These are phyloP conservation scores for Ailanthus altissimus DNA, from an alignment of 345 rosid species.

Conservation along the genomic window DNA sequence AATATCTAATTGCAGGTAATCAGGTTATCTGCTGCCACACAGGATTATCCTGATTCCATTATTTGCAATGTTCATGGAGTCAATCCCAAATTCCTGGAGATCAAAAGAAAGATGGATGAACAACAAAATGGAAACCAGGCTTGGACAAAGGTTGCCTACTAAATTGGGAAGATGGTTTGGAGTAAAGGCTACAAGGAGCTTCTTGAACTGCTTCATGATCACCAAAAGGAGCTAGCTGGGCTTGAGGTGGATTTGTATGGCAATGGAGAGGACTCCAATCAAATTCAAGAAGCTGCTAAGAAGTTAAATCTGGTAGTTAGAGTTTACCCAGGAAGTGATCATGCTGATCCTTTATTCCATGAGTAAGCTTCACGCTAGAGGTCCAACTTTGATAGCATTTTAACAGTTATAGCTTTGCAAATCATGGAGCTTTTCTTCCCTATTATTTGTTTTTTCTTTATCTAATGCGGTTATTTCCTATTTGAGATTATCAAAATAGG, in stretches of 20 bases:
- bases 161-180: constrained; percentile 98
- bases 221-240: constrained; percentile 68
- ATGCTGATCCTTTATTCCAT: constrained; percentile 81
- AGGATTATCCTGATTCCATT: constrained; percentile 76
- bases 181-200: constrained; percentile 95
- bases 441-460: not conserved
- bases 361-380: constrained; percentile 56
- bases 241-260: constrained; percentile 86
- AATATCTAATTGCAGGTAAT: constrained; percentile 59
- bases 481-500: not conserved
- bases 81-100: constrained; percentile 86
- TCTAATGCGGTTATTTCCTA: not conserved
- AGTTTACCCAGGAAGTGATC: constrained; percentile 85
- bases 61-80: constrained; percentile 97
- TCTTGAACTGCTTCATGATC: constrained; percentile 62
- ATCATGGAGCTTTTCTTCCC: not conserved
- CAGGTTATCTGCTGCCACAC: constrained; percentile 93
- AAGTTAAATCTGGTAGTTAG: constrained; percentile 57
- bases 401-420: not conserved
- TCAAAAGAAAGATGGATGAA: constrained; percentile 55
- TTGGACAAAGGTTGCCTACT: constrained; percentile 78
- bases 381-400: not conserved
- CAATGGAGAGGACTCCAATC: constrained; percentile 82
- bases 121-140: constrained; percentile 51
- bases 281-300: constrained; percentile 62